phyloP scores from a whole-genome alignment of 192 early-diverging fungal genomes.

The Linnemannia hyalina region DNA sequence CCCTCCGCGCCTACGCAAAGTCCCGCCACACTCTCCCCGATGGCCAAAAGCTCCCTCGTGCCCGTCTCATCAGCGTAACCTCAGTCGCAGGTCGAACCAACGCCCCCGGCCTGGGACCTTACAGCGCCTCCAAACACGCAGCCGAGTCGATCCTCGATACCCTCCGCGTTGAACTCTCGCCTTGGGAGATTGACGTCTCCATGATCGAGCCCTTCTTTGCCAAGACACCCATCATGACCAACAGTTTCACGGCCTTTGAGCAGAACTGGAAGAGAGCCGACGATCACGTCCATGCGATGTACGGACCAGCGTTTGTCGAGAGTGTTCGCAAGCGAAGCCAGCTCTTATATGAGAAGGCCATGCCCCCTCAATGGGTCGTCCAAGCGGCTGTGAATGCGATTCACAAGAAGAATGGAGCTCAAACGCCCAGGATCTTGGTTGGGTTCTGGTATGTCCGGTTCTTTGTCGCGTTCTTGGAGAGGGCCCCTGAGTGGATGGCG shows the following conservation, averaged over 20 bases:
- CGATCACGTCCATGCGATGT: slow-evolving; percentile 32
- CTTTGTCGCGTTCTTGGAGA: slow-evolving; percentile 36
- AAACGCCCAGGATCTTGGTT: slow-evolving; percentile 32
- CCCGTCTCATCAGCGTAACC: slow-evolving; percentile 59
- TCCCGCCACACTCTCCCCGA: slow-evolving; percentile 38
- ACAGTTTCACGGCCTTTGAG: slow-evolving; percentile 12
- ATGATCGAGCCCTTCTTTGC: slow-evolving; percentile 59
- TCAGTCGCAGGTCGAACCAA: slow-evolving; percentile 55
- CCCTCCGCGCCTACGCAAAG: slow-evolving; percentile 42
- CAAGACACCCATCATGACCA: slow-evolving; percentile 42
- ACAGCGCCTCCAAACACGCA: slow-evolving; percentile 60
- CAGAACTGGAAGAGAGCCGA: slow-evolving; percentile 26
- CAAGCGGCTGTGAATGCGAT: slow-evolving; percentile 45
- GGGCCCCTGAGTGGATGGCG: slow-evolving; percentile 33
- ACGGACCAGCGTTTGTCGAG: slow-evolving; percentile 24
- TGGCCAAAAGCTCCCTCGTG: slow-evolving; percentile 51
- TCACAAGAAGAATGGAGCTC: slow-evolving; percentile 36
- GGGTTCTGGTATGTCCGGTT: slow-evolving; percentile 51
- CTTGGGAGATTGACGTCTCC: slow-evolving; percentile 62
- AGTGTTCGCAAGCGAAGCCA: not conserved
- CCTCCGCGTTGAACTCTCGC: slow-evolving; percentile 57
- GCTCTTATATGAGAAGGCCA: slow-evolving; percentile 26
- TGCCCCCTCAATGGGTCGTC: slow-evolving; percentile 53
- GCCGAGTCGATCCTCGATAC: slow-evolving; percentile 61
- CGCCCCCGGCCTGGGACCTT: slow-evolving; percentile 52